A percentile compares a stretch with the other conserved stretches of the same genome.
These are phyloP conservation scores for Madurella mycetomatis DNA, from an alignment of 2,329 filamentous ascomycete species.

Conservation along the genomic window DNA sequence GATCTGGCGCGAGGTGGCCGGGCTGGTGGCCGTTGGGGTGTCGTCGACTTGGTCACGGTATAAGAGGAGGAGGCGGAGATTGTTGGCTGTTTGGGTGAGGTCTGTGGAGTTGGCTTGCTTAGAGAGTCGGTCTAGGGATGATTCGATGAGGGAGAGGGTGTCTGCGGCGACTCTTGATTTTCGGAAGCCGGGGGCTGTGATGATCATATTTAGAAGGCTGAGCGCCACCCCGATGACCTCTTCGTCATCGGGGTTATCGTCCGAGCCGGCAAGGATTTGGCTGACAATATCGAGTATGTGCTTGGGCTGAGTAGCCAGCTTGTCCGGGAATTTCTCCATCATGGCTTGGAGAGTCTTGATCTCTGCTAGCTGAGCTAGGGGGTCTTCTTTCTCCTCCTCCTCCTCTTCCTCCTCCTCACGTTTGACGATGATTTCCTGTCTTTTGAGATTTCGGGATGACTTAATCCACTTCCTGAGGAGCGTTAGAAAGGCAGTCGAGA, in stretches of 20 bases:
- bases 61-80: slow-evolving; percentile 51
- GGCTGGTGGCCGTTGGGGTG: slow-evolving; percentile 32
- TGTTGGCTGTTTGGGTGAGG: slow-evolving; percentile 50
- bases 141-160: slow-evolving; percentile 44
- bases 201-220: slow-evolving; percentile 57
- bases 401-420: slow-evolving; percentile 26
- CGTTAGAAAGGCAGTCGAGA: slow-evolving; percentile 56
- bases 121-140: slow-evolving; percentile 43
- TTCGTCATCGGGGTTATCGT: slow-evolving; percentile 31
- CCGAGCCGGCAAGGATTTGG: slow-evolving; percentile 47
- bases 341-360: slow-evolving; percentile 61
- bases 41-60: slow-evolving; percentile 53
- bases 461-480: slow-evolving; percentile 57
- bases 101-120: slow-evolving; percentile 34
- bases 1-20: slow-evolving; percentile 44
- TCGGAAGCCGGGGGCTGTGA: slow-evolving; percentile 55
- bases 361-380: slow-evolving; percentile 49
- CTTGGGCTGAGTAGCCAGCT: slow-evolving; percentile 58
- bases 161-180: slow-evolving; percentile 41
- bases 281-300: slow-evolving; percentile 61
- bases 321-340: slow-evolving; percentile 59
- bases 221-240: slow-evolving; percentile 51
- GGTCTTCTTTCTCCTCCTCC: slow-evolving; percentile 31
- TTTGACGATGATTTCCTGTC: slow-evolving; percentile 27
- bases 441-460: slow-evolving; percentile 24